Percentiles rank a stretch among this genome's conserved stretches.
These are phyloP conservation scores for Fusarium poae DNA, from an alignment of 2,329 filamentous ascomycete genomes.

Conservation along the genomic window DNA sequence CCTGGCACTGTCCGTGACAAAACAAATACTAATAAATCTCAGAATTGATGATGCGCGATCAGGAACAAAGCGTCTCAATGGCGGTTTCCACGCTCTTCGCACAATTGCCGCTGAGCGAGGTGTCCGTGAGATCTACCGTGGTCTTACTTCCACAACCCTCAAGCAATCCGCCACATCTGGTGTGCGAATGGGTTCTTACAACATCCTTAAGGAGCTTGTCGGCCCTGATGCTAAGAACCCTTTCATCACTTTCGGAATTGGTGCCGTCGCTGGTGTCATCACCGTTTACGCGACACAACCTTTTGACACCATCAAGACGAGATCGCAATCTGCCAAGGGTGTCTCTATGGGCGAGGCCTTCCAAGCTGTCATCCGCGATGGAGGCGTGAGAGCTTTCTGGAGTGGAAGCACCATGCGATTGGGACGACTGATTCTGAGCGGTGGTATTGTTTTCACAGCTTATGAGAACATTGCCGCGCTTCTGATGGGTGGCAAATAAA, in stretches of 20 bases:
- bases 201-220: conserved; percentile 56
- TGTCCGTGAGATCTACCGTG: conserved; percentile 59
- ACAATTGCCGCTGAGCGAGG: conserved; percentile 57
- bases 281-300: conserved; percentile 72
- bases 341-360: conserved; percentile 70
- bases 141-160: conserved; percentile 59
- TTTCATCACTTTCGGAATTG: conserved; percentile 69
- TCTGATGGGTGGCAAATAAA: conserved; percentile 21
- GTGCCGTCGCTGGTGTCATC: conserved; percentile 70
- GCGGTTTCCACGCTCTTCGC: conserved; percentile 51
- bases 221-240: conserved; percentile 44
- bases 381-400: conserved; percentile 73
- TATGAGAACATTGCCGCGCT: conserved; percentile 66
- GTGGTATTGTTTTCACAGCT: conserved; percentile 74
- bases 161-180: conserved; percentile 63
- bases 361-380: conserved; percentile 65
- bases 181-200: conserved; percentile 64
- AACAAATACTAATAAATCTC: not conserved
- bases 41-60: conserved; percentile 56
- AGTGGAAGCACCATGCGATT: conserved; percentile 76
- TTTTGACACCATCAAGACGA: conserved; percentile 74
- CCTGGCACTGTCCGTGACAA: fast-evolving
- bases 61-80: conserved; percentile 47
- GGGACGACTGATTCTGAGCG: conserved; percentile 72
- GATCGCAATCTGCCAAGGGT: conserved; percentile 70